Base-by-base conservation (phyloP, 2,329 filamentous ascomycete genomes). In the Fusarium irregulare region DNA sequence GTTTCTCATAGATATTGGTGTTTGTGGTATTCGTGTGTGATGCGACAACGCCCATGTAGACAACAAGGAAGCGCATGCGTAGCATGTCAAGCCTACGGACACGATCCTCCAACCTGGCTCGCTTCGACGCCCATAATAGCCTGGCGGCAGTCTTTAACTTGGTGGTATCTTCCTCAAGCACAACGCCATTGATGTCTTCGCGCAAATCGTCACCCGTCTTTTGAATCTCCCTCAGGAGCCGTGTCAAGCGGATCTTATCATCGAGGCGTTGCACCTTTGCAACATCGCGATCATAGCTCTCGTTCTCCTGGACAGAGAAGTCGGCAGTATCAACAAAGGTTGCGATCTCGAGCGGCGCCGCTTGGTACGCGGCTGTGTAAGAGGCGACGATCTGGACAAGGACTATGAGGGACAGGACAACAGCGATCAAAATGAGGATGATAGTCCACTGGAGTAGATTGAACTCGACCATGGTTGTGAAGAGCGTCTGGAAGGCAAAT, bases 21-120 rank as follows among this genome's bases (percentile, higher is more conserved):
- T 73, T 64, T 23, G 66, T 34, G 28, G 67, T 70, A 42, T 73
- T 64, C 13, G 66, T 56, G 56, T 74, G 73, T 54, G 78, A 78
- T 37, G 80, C 76, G 56, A 90, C 82, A 64, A 89, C 84, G 68
- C 88, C 86, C 86, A 91, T 87, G 77, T 89, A 89, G 40, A 89
- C 83, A 37, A 90, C 87, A 32, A 91, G 79, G 75, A 91, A 90
- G 65, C 88, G 85, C 87, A 89, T 89, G 75, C 88, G 84, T 75
- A 91, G 76, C 73, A 90, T 78, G 71, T 91, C 89, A 42, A 91
- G 80, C 48, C 88, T 82, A 58, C 86, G 83, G 56, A 90, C 80
- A 54, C 86, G 84, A 69, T 88, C 87, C 76, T 89, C 86, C 51
- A 91, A 79, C 54, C 82, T 81, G 53, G 77, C 78, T 71, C 86